Base-by-base conservation (phyloP, 192 early-diverging fungal genomes). In the Backusella parvicylindrica region DNA sequence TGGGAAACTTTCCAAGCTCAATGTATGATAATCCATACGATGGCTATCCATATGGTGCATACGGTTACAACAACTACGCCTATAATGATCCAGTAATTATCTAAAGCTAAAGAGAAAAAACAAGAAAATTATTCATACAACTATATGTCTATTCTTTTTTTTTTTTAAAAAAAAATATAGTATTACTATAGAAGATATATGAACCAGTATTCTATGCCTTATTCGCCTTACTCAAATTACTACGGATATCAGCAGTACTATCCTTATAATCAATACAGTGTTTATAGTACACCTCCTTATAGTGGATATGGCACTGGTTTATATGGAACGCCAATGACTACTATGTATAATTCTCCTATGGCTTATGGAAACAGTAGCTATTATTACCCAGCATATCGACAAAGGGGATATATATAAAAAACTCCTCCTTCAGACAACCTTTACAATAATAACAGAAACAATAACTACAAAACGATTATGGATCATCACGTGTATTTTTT, bases 31-130 rank as follows among this genome's bases (percentile, higher is more conserved):
- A 28, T 28, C 53, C 53, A 12, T 60, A 60, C 53, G 53, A 60
- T 26, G 12, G 53, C 23, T 28, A 60, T 26, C 26, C 53, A 28
- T 60, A 60, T 60, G 23, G 53, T 23, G 53, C 18, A 11, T 60
- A 60, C 11, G 53, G 53, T 1, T 60, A 60, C 53, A 60, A 60
- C 26, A 60, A 60, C n/a, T 60, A 60, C 23, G 8, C 53, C 9
- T 60, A 60, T 60, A 60, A 60, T 60, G 53, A 60, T 60, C 53
- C 53, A 60, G 53, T 60, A 60, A 60, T 21, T 60, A 28, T 26
- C 11, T 60, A 60, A 5, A 8, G 26, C 11, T 26, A 28, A 28
- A 53, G n/a, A 26, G 3, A 56, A 23, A 21, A 56, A 11, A 41
- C 4, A 41, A 41, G 40, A 41, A 13, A 41, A 11, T 18, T 47